Conservation (phyloP, 768 basidiomycete species). For the Sporobolomyces roseus region DNA sequence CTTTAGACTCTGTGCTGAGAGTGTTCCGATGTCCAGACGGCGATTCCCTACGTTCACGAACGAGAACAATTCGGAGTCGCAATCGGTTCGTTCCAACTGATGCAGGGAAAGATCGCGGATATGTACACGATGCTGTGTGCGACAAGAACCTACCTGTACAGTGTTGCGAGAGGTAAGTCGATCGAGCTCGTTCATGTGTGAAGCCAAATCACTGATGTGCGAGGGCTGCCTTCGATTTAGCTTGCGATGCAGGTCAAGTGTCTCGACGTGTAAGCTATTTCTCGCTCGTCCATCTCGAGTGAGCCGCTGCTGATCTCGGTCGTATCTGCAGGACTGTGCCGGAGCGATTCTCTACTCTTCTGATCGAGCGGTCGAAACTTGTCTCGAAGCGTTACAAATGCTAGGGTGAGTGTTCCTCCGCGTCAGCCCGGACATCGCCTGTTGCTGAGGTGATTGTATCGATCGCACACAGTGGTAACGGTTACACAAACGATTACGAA, state of each 20-base stretch:
- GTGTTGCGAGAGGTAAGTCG: constrained; percentile 72
- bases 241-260: constrained; percentile 46
- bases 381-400: constrained; percentile 51
- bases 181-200: no score
- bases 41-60: constrained; percentile 71
- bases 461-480: constrained; percentile 63
- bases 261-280: constrained; percentile 45
- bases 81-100: constrained; percentile 86
- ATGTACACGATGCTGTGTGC: constrained; percentile 71
- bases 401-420: constrained; percentile 36
- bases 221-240: no score
- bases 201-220: no score
- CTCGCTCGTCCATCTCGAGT: background rate
- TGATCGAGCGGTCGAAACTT: constrained; percentile 84
- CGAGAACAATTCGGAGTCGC: constrained; percentile 84
- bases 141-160: constrained; percentile 84
- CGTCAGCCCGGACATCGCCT: background rate
- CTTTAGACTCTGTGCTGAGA: background rate
- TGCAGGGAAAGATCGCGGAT: constrained; percentile 69
- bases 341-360: constrained; percentile 91
- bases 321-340: constrained; percentile 72
- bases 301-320: background rate
- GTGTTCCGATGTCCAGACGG: background rate
- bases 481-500: constrained; percentile 83
- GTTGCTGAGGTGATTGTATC: background rate